Base-by-base conservation (phyloP, 139 green algal genomes). In the Desmodesmus armatus region DNA sequence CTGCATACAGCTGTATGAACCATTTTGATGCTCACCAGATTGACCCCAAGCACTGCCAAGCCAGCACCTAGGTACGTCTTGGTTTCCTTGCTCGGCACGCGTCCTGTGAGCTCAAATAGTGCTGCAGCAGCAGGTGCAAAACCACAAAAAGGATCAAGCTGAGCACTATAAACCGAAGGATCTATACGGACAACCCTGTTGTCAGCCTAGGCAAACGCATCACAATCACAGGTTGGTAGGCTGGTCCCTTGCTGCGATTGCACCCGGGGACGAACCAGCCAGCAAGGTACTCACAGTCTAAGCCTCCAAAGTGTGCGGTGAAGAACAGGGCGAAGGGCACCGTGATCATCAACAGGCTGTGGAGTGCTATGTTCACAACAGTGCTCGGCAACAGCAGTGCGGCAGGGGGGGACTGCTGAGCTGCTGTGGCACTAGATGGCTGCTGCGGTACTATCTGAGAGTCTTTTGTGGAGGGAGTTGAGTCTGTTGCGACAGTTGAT, bases 331-430 rank as follows among this genome's bases (percentile, higher is more conserved):
- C 55, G 29, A 87, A 79, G 13, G 82, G 82, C 40, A 87, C 66
- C 41, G 43, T 60, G 37, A 87, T 69, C 82, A 87, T 87, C 71
- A 87, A 71, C 72, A 87, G 31, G 17, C 58, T 78, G 72, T 87
- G 82, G 39, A 87, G 58, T 37, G 71, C 72, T 21, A 87, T 65
- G 58, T 87, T 87, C 71, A 86, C 47, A 25, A 75, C 79, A 44
- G 63, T 75, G 65, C 79, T 75, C 3, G 79, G 79, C 21, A 31
- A 21, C 31, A 85, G 21, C 21, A 43, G 9, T 55, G 60, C n/a
- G n/a, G n/a, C n/a, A n/a, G n/a, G n/a, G n/a, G n/a, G n/a, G n/a
- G n/a, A n/a, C 67, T 47, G 67, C n/a, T 40, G 43, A 37, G 25
- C 27, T 78, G 71, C 71, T 27, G 39, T 17, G 60, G 71, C 47